phyloP scores from a whole-genome alignment of 495 filamentous ascomycete species.

The Bathelium albidoporum region DNA sequence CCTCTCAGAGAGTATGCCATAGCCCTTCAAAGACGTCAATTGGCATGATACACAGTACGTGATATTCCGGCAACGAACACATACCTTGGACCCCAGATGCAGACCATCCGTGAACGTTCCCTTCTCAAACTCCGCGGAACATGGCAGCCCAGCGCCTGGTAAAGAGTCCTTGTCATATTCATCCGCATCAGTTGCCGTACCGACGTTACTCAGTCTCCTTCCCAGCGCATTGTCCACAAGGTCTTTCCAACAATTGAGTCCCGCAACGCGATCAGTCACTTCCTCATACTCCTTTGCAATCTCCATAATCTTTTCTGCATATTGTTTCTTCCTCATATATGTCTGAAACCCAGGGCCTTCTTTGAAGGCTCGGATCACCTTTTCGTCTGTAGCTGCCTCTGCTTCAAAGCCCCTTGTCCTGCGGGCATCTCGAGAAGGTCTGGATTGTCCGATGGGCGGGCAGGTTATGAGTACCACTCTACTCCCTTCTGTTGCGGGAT shows the following conservation, averaged over 20 bases:
- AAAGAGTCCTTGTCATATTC: slow-evolving; percentile 18
- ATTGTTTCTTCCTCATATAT: slow-evolving; percentile 26
- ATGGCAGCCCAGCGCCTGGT: slow-evolving; percentile 20
- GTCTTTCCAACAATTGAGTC: slow-evolving; percentile 20
- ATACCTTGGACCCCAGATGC: slow-evolving; percentile 19
- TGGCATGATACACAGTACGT: background rate
- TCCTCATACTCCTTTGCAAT: slow-evolving; percentile 20
- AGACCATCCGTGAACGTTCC: slow-evolving; percentile 24
- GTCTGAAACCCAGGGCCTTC: slow-evolving; percentile 15
- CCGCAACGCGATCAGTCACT: slow-evolving; percentile 10
- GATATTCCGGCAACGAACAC: background rate
- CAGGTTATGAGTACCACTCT: slow-evolving; percentile 27
- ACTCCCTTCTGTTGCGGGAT: slow-evolving; percentile 15
- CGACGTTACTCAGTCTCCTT: slow-evolving; percentile 7
- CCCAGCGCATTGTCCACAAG: slow-evolving; percentile 12
- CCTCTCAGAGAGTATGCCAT: slow-evolving; percentile 15
- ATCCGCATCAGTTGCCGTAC: background rate
- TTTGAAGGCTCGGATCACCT: slow-evolving; percentile 8
- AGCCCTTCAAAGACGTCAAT: slow-evolving; percentile 10
- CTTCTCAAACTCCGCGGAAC: slow-evolving; percentile 16
- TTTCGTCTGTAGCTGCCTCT: background rate
- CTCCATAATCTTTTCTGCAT: slow-evolving; percentile 25
- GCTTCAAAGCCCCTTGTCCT: slow-evolving; percentile 1
- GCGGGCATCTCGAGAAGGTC: slow-evolving; percentile 7
- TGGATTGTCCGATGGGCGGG: slow-evolving; percentile 24